Evolutionary conservation across 176 grass and related monocot species (phyloP), one percentile per base, ranked within the genome.

Genomic region (Thalia dealbata): DNA sequence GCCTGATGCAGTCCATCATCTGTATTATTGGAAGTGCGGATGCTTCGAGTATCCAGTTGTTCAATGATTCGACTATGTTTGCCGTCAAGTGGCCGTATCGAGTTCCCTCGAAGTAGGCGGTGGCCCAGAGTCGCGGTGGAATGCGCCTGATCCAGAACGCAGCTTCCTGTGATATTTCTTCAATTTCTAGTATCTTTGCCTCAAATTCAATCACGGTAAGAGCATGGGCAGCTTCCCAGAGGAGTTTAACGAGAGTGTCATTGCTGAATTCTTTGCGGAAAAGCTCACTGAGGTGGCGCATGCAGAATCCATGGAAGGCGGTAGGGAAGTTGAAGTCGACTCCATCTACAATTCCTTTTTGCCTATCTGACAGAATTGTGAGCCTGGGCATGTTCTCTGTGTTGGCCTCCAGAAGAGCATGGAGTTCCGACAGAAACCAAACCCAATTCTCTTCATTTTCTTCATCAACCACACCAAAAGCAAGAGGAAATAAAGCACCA

Each of bases 301-400:
- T 93, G 67, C 95, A 99, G 44, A 65, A 92, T 56, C 95, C 95
- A 54, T 99, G 95, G 69, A 99, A 99, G 64, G 95, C 95, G 7
- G 95, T 93, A 11, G 95, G 95, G 61, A 99, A 99, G 81, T 93
- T 99, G 81, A 91, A 99, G 42, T 99, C 95, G 3, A 99, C 95
- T 16, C 95, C 95, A 81, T 99, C 95, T 60, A 79, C 61, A 32
- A 99, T 99, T 45, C 95, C 95, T 52, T 91, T 93, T 77, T 85
- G 74, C 80, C 95, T 83, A 48, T 99, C 95, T 7, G 95, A 99
- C 48, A 99, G 69, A 35, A 99, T 91, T 30, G 95, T 93, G 52
- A 99, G 86, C 74, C 95, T 85, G 25, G 95, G 95, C 95, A 99
- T 91, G 67, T 93, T 91, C 69, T 93, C 95, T 25, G 95, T 99